Conservation (phyloP, 169 alveolate genomes). For the Plasmodium billcollinsi region DNA sequence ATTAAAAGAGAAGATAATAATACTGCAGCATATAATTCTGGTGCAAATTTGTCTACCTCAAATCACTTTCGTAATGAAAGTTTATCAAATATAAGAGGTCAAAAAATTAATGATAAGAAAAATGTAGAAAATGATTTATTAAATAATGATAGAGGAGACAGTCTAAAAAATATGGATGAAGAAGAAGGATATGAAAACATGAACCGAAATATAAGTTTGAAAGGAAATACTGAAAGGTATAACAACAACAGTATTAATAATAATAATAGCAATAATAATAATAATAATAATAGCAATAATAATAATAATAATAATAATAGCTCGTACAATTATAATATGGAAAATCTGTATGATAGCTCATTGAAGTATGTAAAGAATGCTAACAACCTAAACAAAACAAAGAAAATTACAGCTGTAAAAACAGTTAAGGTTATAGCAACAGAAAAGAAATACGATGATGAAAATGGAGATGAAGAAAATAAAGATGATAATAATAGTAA, state of each 20-base stretch:
- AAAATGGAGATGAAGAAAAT: background rate
- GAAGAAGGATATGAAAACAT: background rate
- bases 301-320: background rate
- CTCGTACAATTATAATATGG: conserved; percentile 59
- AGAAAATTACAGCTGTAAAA: conserved; percentile 35
- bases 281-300: background rate
- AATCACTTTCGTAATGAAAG: background rate
- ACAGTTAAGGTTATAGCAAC: conserved; percentile 75
- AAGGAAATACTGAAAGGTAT: background rate
- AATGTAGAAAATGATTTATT: background rate
- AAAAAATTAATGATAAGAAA: conserved; percentile 9
- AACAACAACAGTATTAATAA: background rate
- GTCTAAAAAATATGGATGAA: background rate
- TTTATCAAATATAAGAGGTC: background rate
- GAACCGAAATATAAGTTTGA: background rate
- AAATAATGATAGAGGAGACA: background rate
- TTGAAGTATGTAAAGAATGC: conserved; percentile 72
- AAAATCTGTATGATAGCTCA: conserved; percentile 60
- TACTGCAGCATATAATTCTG: background rate
- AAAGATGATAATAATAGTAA: conserved; percentile 50
- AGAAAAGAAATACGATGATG: conserved; percentile 67
- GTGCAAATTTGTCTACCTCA: conserved; percentile 2
- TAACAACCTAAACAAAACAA: conserved; percentile 43
- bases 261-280: background rate
- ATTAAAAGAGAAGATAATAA: conserved; percentile 37